Percentiles rank a stretch among this genome's conserved stretches.
Conservation (phyloP, 306 rosid species). For the Cicer cuneatum region DNA sequence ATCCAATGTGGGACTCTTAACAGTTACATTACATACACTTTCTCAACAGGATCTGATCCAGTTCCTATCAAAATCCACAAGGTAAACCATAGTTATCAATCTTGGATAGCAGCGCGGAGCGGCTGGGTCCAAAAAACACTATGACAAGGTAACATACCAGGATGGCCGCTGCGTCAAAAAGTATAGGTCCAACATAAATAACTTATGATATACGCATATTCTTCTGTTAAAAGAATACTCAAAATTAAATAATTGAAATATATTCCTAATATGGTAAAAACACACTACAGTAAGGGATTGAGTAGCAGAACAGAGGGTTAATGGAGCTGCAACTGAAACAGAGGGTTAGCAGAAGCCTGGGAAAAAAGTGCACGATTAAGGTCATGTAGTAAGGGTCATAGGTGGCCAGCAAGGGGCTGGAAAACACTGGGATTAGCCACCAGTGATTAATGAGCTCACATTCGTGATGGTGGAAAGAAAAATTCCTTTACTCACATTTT, state of each 20-base stretch:
- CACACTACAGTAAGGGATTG: not conserved
- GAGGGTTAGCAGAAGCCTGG: conserved; percentile 1
- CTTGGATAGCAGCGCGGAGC: not conserved
- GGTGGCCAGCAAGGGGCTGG: not conserved
- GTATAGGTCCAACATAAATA: conserved; percentile 3
- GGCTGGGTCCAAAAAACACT: not conserved
- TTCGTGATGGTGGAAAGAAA: not conserved
- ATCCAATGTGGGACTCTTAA: too few species aligned
- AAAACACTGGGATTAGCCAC: not conserved
- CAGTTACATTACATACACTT: not conserved
- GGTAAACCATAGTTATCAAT: conserved; percentile 12
- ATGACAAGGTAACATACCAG: not conserved
- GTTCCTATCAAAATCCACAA: conserved; percentile 29
- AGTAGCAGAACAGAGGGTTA: not conserved
- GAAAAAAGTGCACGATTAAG: not conserved
- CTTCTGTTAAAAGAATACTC: not conserved
- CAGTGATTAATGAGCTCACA: not conserved
- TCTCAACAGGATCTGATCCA: not conserved
- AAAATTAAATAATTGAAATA: not conserved
- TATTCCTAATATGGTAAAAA: not conserved
- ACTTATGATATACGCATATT: not conserved
- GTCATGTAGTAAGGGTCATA: not conserved
- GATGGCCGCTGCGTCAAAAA: not conserved
- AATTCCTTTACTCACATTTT: conserved; percentile 7
- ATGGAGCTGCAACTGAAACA: conserved; percentile 9